phyloP scores from a whole-genome alignment of 2,329 filamentous ascomycete genomes.

The Phoma sp. region DNA sequence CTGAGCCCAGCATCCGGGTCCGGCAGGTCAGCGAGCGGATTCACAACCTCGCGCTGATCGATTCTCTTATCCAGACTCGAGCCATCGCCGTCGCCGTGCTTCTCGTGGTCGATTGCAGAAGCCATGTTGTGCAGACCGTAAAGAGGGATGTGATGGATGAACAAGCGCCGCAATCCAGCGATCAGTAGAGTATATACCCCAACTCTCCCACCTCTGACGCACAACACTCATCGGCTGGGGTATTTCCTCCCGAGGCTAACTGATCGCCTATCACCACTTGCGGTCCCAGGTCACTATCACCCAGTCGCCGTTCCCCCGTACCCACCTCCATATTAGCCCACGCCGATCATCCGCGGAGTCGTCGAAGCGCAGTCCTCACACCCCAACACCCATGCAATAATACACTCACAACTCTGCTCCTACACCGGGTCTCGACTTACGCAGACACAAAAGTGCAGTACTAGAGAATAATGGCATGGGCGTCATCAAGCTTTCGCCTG shows the following conservation, averaged over 20 bases:
- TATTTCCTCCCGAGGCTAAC: conserved; percentile 22
- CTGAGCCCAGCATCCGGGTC: conserved; percentile 71
- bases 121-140: conserved; percentile 22
- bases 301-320: conserved; percentile 7
- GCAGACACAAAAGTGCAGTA: too few relatives aligned
- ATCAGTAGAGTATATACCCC: conserved; percentile 7
- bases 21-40: conserved; percentile 36
- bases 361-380: too few relatives aligned
- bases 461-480: neutral
- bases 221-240: conserved; percentile 5
- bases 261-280: conserved; percentile 15
- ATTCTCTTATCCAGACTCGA: conserved; percentile 32
- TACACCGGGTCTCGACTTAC: too few relatives aligned
- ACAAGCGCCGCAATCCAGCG: conserved; percentile 11
- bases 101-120: conserved; percentile 27
- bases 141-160: neutral
- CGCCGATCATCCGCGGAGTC: conserved; percentile 15
- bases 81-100: conserved; percentile 18
- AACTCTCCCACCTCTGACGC: conserved; percentile 9
- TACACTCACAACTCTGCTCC: too few relatives aligned
- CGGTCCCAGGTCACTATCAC: neutral
- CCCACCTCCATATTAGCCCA: conserved; percentile 22
- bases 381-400: too few relatives aligned
- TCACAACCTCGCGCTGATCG: conserved; percentile 15
- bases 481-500: conserved; percentile 6